Percentiles rank a stretch among this genome's conserved stretches.
These are phyloP conservation scores for Emericellopsis atlantica DNA, from an alignment of 2,329 filamentous ascomycete genomes.

Conservation along the genomic window DNA sequence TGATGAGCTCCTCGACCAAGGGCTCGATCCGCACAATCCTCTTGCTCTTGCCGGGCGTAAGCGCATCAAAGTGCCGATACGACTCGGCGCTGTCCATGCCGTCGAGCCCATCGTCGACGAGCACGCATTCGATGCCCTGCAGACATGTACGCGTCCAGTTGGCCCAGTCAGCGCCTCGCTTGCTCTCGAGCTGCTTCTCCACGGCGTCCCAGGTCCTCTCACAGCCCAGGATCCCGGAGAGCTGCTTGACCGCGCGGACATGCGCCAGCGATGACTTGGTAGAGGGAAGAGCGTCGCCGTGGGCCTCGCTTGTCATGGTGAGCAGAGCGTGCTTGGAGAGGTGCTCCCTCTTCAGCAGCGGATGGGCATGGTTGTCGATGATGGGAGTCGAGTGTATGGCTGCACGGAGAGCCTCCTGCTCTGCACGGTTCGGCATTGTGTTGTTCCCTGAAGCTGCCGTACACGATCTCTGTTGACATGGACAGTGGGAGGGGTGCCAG, in stretches of 20 bases:
- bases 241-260: constrained; percentile 55
- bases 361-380: constrained; percentile 64
- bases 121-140: constrained; percentile 56
- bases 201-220: constrained; percentile 48
- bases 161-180: constrained; percentile 30
- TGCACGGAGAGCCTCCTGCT: constrained; percentile 12
- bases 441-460: too few species aligned
- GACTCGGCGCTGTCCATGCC: constrained; percentile 39
- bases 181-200: constrained; percentile 26
- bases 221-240: constrained; percentile 52
- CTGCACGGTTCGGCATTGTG: background rate
- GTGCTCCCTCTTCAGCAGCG: constrained; percentile 42
- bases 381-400: constrained; percentile 45
- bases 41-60: constrained; percentile 50
- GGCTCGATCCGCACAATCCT: constrained; percentile 70
- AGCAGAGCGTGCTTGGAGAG: constrained; percentile 34
- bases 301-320: constrained; percentile 61
- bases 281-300: constrained; percentile 52
- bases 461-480: background rate
- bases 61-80: constrained; percentile 53
- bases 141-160: constrained; percentile 53
- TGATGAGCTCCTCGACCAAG: constrained; percentile 50
- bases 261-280: constrained; percentile 53
- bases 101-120: constrained; percentile 68
- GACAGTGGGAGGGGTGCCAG: too few species aligned